Evolutionary conservation across 1,284 basidiomycete species (phyloP), one percentile per base, ranked within the genome.

Genomic region (Naganishia liquefaciens): DNA sequence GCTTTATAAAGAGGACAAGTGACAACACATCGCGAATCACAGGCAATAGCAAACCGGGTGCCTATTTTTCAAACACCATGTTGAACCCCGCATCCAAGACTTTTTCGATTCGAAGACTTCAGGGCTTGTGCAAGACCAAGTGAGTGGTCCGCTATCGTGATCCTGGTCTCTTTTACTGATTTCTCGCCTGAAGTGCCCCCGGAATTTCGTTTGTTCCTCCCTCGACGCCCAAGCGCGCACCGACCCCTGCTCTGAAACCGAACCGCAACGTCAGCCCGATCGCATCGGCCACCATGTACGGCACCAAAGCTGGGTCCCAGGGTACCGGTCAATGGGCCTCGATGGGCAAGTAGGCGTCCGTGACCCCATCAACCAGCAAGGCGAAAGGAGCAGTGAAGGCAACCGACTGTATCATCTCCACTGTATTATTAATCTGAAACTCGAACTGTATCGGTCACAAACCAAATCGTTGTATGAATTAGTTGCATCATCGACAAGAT

Each of bases 131-230:
- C 55, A 63, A 63, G 54, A 60, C 46, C 46, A 42, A 63, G 65
- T 66, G 13, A 58, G 65, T 47, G 3, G 3, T 10, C 21, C 28
- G 4, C 27, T 23, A 1, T 23, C 9, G 17, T 15, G 7, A 27
- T n/a, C 30, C 2, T 23, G n/a, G 3, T 28, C 7, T 37, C 33
- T 2, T 37, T 40, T 40, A n/a, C 23, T 43, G 5, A 27, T 23
- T 37, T 53, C 27, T 28, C 44, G 10, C 23, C 28, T 1, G 7
- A 37, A 63, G 61, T 23, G 61, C 65, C 19, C 50, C 51, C 21
- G 65, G 65, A 17, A 67, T 67, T 33, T 67, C 65, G 2, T 67
- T 67, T 51, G 50, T 63, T 23, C 65, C 65, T 25, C 65, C 65
- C 30, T 60, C 54, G 13, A n/a, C 27, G 17, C 55, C 65, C 51